Evolutionary conservation across 345 rosid genomes (phyloP).

Genomic region (Jatropha curcas): DNA sequence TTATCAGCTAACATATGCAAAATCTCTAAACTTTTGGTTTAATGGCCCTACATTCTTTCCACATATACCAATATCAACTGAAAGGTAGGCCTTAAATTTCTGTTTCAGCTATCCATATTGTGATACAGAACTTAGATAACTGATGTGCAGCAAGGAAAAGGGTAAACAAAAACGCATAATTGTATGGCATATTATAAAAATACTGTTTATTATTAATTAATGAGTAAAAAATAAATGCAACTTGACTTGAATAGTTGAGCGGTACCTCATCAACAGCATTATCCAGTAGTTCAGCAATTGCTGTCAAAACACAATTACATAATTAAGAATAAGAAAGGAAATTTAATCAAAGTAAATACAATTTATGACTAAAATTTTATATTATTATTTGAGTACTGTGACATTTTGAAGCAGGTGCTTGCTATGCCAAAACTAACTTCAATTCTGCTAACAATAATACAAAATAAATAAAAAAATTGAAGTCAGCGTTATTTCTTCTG

Average conservation of each 20-base stretch:
- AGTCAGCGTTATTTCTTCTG: neutral
- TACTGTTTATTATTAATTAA: neutral
- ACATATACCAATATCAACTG: neutral
- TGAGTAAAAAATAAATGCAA: neutral
- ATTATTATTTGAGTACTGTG: no score
- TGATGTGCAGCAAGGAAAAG: neutral
- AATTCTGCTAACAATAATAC: neutral
- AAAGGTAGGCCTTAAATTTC: neutral
- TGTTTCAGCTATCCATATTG: neutral
- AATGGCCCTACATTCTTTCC: neutral
- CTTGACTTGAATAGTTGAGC: neutral
- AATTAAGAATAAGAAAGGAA: neutral
- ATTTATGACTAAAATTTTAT: neutral
- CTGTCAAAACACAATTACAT: slow-evolving; percentile 41
- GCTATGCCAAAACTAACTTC: neutral
- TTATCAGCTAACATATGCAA: neutral
- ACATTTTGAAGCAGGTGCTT: neutral
- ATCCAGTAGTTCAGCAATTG: slow-evolving; percentile 94
- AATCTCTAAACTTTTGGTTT: neutral
- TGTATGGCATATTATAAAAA: neutral
- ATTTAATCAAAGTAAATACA: neutral
- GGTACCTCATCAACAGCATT: slow-evolving; percentile 96
- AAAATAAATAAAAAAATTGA: no score
- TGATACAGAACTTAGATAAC: neutral
- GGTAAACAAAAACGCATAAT: neutral